Evolutionary conservation across 768 basidiomycete genomes (phyloP).

Genomic region (Lactifluus subvellereus): DNA sequence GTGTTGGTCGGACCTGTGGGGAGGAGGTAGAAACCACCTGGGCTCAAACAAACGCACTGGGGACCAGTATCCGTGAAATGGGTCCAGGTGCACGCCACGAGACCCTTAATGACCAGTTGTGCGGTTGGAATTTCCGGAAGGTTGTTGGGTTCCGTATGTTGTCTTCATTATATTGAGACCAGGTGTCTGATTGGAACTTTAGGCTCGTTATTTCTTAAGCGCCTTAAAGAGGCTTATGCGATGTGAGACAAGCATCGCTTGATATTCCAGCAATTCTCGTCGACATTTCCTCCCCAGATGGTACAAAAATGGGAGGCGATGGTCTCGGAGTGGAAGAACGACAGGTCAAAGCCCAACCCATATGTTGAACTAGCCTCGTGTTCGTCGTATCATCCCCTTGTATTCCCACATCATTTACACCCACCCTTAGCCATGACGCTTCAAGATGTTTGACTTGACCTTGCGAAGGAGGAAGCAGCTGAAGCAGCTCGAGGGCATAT

Average conservation of each 20-base stretch:
- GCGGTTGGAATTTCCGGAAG: conserved; percentile 21
- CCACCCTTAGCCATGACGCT: no score
- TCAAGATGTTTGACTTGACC: no score
- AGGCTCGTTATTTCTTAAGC: background rate
- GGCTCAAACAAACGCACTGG: conserved; percentile 17
- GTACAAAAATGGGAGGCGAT: background rate
- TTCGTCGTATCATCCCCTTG: background rate
- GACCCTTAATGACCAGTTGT: conserved; percentile 12
- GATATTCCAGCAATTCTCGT: background rate
- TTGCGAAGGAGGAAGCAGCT: no score
- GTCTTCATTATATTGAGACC: no score
- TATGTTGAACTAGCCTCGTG: background rate
- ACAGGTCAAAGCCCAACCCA: background rate
- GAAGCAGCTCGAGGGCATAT: no score
- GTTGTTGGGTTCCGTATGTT: conserved; percentile 1
- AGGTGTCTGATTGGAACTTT: background rate
- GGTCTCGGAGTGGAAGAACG: background rate
- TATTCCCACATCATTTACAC: background rate
- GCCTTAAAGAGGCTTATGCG: background rate
- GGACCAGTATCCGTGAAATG: conserved; percentile 21
- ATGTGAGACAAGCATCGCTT: background rate
- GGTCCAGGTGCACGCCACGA: conserved; percentile 14
- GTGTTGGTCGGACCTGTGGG: conserved; percentile 23
- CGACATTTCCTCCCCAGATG: background rate
- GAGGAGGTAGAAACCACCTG: conserved; percentile 25